phyloP scores from a whole-genome alignment of 23 red algal genomes.

The Gracilaria caudata region DNA sequence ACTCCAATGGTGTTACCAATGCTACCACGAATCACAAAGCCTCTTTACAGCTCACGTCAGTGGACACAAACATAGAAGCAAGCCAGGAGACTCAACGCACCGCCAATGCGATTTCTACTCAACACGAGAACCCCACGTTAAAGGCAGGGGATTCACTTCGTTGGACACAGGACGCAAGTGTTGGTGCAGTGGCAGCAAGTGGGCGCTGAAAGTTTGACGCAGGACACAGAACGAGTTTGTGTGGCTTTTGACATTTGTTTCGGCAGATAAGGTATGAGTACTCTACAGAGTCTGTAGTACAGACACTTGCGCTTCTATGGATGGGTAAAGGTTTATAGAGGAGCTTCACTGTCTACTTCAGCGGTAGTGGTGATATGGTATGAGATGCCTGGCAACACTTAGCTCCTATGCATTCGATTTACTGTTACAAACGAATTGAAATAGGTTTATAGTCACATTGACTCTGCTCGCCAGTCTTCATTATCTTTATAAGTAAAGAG shows the following conservation, averaged over 20 bases:
- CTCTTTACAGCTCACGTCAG: background rate
- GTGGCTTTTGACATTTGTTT: background rate
- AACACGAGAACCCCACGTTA: background rate
- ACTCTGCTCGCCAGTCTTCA: background rate
- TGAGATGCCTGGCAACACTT: too few relatives aligned
- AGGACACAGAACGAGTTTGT: background rate
- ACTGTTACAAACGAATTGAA: background rate
- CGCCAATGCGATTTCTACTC: constrained; percentile 1
- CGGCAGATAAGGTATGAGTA: background rate
- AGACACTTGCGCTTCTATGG: background rate
- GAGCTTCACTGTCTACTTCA: background rate
- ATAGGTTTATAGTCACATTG: constrained; percentile 5
- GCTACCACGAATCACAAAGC: background rate
- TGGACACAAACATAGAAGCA: constrained; percentile 3
- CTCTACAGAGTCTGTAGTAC: background rate
- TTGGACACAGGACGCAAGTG: background rate
- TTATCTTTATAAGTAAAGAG: background rate
- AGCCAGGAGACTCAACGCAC: constrained; percentile 16
- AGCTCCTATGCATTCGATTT: background rate
- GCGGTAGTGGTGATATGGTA: background rate
- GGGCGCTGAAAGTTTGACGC: background rate
- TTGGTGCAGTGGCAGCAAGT: background rate
- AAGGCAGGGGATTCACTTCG: background rate
- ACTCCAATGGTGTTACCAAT: background rate
- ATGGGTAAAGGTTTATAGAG: background rate